These are phyloP conservation scores for Cutaneotrichosporon sp. DNA, from an alignment of 1,284 basidiomycete species.

Conservation along the genomic window DNA sequence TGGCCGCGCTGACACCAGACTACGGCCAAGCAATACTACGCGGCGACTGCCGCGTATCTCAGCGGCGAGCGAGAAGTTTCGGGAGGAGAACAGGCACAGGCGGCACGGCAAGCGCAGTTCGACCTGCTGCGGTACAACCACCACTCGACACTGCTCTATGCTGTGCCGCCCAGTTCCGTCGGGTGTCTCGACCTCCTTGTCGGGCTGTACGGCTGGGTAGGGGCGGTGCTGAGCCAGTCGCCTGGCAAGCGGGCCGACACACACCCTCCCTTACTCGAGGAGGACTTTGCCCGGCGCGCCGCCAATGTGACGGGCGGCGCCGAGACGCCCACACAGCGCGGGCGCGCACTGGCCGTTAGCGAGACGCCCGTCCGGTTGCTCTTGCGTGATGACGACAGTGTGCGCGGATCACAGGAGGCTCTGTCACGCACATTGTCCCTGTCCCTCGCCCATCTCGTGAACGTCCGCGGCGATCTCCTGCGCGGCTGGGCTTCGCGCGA, in stretches of 20 bases:
- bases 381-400: conserved; percentile 22
- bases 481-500: conserved; percentile 42
- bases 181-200: conserved; percentile 48
- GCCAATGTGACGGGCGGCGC: not conserved
- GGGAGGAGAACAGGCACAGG: conserved; percentile 40
- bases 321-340: conserved; percentile 26
- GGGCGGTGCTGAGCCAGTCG: conserved; percentile 35
- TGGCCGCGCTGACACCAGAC: conserved; percentile 30
- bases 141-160: conserved; percentile 50
- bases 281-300: conserved; percentile 16
- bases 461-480: conserved; percentile 36
- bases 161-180: conserved; percentile 50
- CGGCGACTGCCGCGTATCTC: conserved; percentile 44
- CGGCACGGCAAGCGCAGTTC: conserved; percentile 44
- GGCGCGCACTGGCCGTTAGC: conserved; percentile 20
- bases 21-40: conserved; percentile 49
- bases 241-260: conserved; percentile 21
- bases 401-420: conserved; percentile 18
- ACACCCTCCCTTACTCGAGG: conserved; percentile 13
- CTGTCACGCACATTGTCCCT: conserved; percentile 35
- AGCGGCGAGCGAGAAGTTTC: conserved; percentile 1
- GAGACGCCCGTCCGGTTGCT: conserved; percentile 30
- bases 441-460: conserved; percentile 37
- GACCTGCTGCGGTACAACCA: conserved; percentile 48
- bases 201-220: conserved; percentile 49